Evolutionary conservation across 495 filamentous ascomycete species (phyloP), one percentile per base, ranked within the genome.

Genomic region (Penicillium goetzii): DNA sequence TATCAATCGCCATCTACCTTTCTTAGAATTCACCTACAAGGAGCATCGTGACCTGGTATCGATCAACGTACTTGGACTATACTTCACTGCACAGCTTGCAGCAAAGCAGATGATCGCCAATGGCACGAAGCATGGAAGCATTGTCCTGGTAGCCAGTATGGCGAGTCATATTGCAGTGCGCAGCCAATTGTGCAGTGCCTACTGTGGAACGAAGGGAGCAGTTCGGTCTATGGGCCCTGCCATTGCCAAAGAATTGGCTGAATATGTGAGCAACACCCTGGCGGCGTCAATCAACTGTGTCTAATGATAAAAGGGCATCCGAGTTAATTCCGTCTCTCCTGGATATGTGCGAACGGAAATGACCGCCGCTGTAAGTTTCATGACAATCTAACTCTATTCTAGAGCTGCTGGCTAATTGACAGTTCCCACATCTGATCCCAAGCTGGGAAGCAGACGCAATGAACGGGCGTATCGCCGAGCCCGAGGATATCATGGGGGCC

Each of bases 401-500:
- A 3, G 12, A 40, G 28, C 23, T 23, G 84, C 90, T 68, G 7
- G 50, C 63, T 95, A 89, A 67, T 89, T 85, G 0, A 71, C 84
- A 23, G 90, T 96, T 49, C 87, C 89, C 17, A 88, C 90, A 40
- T 92, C 92, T 81, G 82, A 88, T 77, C 17, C 70, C 72, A 12
- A 56, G 89, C 70, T 96, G 91, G 92, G 87, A 86, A 60, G 81
- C 81, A 11, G 75, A 89, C 59, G 92, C 90, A 14, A 92, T 92
- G 26, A 88, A 90, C 79, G 80, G 82, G 26, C 84, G 92, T 12
- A 80, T 95, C 19, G 91, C 91, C 40, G 81, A 81, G 54, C 88
- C 90, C 23, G 89, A 95, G 70, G 92, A 93, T 70, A 83, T 96
- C 15, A 93, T 92, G 79, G 89, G 88, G 47, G 83, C 92, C 40